Evolutionary conservation across 1,284 basidiomycete species (phyloP).

Genomic region (Cryptococcus wingfieldii): DNA sequence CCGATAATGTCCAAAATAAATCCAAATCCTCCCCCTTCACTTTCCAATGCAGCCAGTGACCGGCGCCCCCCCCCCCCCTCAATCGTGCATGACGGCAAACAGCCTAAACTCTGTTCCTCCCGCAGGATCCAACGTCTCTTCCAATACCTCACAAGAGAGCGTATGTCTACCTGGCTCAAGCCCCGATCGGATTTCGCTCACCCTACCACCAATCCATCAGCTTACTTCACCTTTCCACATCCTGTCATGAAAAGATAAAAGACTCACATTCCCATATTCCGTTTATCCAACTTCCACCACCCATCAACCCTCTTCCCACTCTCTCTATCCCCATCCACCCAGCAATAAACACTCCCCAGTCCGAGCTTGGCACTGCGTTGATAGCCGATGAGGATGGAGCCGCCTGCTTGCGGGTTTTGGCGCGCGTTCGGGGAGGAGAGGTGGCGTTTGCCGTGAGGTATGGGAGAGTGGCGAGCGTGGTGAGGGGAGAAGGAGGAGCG

Average conservation of each 20-base stretch:
- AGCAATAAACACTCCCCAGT: conserved; percentile 33
- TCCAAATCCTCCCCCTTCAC: not conserved
- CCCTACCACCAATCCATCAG: conserved; percentile 10
- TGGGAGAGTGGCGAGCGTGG: not conserved
- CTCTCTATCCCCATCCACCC: conserved; percentile 29
- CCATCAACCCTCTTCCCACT: conserved; percentile 26
- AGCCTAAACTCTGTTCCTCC: conserved; percentile 24
- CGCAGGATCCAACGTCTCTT: conserved; percentile 23
- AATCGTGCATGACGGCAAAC: conserved; percentile 21
- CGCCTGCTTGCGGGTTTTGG: conserved; percentile 4
- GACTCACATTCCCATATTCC: conserved; percentile 41
- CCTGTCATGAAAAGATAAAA: too few relatives aligned
- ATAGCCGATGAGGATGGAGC: conserved; percentile 40
- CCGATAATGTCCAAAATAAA: not conserved
- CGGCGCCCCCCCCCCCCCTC: too few relatives aligned
- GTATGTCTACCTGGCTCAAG: conserved; percentile 31
- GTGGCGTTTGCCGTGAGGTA: not conserved
- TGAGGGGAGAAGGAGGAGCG: too few relatives aligned
- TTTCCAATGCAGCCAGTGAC: too few relatives aligned
- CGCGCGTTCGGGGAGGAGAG: conserved; percentile 1
- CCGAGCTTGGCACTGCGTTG: conserved; percentile 29
- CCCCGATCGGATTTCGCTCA: conserved; percentile 27
- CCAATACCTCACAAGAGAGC: conserved; percentile 32
- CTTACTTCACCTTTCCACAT: not conserved
- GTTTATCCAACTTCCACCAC: conserved; percentile 34